Evolutionary conservation across 108 stramenopile genomes (phyloP).

Genomic region (Pseudonitzschia multiseries): DNA sequence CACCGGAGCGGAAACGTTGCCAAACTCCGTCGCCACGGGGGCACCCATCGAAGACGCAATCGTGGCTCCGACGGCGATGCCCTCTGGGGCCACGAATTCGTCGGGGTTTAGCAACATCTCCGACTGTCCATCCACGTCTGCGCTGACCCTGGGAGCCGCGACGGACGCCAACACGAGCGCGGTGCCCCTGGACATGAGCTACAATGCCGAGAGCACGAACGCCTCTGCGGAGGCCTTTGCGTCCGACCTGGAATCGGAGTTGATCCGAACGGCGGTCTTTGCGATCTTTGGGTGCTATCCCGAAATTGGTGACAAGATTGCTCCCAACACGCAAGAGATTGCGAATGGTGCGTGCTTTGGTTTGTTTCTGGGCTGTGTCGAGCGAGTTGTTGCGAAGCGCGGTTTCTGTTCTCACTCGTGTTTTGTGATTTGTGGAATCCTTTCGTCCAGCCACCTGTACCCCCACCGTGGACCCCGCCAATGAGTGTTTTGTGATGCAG

Average conservation of each 20-base stretch:
- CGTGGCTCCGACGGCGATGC: not conserved
- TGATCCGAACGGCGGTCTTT: slow-evolving; percentile 28
- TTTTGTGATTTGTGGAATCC: not conserved
- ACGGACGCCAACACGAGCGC: not conserved
- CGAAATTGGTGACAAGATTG: not conserved
- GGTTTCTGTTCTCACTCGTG: too few relatives aligned
- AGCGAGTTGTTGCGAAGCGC: not conserved
- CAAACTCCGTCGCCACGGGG: too few relatives aligned
- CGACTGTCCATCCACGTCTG: slow-evolving; percentile 15
- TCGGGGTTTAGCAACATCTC: not conserved
- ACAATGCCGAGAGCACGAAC: slow-evolving; percentile 33
- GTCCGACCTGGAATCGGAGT: slow-evolving; percentile 14
- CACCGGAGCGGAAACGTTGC: too few relatives aligned
- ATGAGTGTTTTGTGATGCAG: slow-evolving; percentile 32
- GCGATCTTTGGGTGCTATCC: slow-evolving; percentile 31
- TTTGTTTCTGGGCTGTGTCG: not conserved
- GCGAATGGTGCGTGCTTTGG: not conserved
- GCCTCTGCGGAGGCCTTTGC: slow-evolving; percentile 26
- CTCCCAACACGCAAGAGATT: slow-evolving; percentile 5
- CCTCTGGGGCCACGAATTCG: not conserved
- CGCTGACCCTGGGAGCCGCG: not conserved
- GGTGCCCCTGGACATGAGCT: slow-evolving; percentile 25
- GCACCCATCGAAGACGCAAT: too few relatives aligned
- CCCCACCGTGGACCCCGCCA: slow-evolving; percentile 14
- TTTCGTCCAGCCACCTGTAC: slow-evolving; percentile 7